These are phyloP conservation scores for Pelargonium fulgidum DNA, from an alignment of 441 rosid genomes.

Conservation along the genomic window DNA sequence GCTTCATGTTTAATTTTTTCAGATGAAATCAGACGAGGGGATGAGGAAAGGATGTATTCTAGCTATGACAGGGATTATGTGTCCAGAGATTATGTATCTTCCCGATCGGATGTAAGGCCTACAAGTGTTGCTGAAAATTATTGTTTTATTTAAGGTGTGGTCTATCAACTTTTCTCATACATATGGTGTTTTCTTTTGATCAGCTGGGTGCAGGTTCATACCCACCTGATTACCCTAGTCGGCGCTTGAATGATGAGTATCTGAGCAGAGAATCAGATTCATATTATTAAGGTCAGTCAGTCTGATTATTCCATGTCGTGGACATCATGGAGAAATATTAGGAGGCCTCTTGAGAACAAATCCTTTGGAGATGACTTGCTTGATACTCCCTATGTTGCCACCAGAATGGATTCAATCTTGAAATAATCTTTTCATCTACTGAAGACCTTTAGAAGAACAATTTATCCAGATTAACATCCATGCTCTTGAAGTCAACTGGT, in stretches of 20 bases:
- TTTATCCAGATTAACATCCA: no score
- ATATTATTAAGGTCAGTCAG: slow-evolving; percentile 3
- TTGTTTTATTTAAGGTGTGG: not conserved
- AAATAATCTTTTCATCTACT: no score
- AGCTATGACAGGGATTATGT: slow-evolving; percentile 4
- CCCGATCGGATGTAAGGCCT: not conserved
- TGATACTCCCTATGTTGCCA: no score
- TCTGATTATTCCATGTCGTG: not conserved
- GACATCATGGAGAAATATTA: not conserved
- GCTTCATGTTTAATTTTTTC: not conserved
- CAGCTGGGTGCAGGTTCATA: not conserved
- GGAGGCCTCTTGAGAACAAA: not conserved
- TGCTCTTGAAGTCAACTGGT: not conserved
- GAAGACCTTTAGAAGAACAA: no score
- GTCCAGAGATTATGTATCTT: not conserved
- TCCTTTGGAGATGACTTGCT: slow-evolving; percentile 3
- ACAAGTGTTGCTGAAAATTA: not conserved
- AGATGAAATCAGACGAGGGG: not conserved
- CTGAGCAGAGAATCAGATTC: not conserved
- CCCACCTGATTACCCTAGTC: not conserved
- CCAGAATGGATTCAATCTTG: no score
- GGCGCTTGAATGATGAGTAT: not conserved
- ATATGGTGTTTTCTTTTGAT: not conserved
- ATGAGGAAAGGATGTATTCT: not conserved
- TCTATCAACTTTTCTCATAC: not conserved